Evolutionary conservation across 2,329 filamentous ascomycete genomes (phyloP).

Genomic region (Alternaria novae-zelandiae): DNA sequence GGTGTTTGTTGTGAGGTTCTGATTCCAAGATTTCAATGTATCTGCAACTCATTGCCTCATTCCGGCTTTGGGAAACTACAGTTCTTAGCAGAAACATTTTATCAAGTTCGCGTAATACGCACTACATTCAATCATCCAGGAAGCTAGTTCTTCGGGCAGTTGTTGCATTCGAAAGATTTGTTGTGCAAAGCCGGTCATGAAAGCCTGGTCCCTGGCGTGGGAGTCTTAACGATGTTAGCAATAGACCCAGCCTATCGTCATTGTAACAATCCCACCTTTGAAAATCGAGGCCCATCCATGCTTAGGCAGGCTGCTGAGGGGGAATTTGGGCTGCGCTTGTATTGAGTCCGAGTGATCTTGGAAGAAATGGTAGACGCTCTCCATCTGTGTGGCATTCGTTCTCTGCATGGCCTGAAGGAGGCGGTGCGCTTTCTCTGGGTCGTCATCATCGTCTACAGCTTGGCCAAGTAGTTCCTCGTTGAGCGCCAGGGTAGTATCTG

Average conservation of each 20-base stretch:
- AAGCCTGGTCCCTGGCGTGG: conserved; percentile 47
- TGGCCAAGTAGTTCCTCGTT: conserved; percentile 36
- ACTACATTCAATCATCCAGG: conserved; percentile 53
- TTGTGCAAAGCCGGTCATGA: conserved; percentile 51
- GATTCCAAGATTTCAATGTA: conserved; percentile 39
- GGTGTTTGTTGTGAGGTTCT: conserved; percentile 29
- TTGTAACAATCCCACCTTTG: conserved; percentile 25
- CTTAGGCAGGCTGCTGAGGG: conserved; percentile 33
- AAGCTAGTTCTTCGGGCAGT: conserved; percentile 48
- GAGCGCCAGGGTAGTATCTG: conserved; percentile 11
- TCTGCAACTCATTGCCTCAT: conserved; percentile 45
- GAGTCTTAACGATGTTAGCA: conserved; percentile 25
- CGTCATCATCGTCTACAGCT: conserved; percentile 69
- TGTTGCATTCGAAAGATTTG: conserved; percentile 46
- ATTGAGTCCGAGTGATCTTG: conserved; percentile 13
- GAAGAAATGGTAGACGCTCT: conserved; percentile 65
- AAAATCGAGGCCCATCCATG: conserved; percentile 44
- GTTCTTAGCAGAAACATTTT: conserved; percentile 18
- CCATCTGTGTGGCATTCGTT: conserved; percentile 63
- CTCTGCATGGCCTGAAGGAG: conserved; percentile 64
- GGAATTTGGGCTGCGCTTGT: background rate
- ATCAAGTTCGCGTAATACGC: background rate
- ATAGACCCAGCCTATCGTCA: background rate
- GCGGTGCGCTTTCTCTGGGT: conserved; percentile 67
- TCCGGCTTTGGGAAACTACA: conserved; percentile 38